Conservation (phyloP, 129 eudicot genomes). For the Escallonia rubra region DNA sequence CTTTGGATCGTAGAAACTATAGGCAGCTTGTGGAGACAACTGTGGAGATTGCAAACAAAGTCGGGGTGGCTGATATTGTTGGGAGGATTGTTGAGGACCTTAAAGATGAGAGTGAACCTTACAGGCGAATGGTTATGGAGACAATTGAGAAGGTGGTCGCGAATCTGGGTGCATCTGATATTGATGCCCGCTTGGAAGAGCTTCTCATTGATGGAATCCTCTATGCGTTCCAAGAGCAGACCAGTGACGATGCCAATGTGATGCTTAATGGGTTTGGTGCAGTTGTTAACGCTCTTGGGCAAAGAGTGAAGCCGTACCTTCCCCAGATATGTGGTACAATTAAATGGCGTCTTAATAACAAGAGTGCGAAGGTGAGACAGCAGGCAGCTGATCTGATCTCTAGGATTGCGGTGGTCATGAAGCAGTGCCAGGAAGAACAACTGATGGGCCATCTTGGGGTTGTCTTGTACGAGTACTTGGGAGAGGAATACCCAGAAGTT, state of each 20-base stretch:
- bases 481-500: slow-evolving; percentile 98
- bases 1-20: slow-evolving; percentile 89
- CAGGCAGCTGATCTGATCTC: slow-evolving; percentile 91
- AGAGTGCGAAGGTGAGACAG: slow-evolving; percentile 95
- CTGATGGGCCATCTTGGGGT: slow-evolving; percentile 99
- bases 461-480: slow-evolving; percentile 86
- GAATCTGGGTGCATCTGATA: slow-evolving; percentile 88
- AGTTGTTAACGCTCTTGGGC: slow-evolving; percentile 88
- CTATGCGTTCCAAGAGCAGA: slow-evolving; percentile 91
- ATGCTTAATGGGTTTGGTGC: slow-evolving; percentile 99
- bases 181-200: slow-evolving; percentile 91
- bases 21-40: slow-evolving; percentile 96
- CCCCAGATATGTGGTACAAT: slow-evolving; percentile 98
- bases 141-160: slow-evolving; percentile 95
- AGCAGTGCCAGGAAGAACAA: slow-evolving; percentile 92
- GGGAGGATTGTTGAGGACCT: slow-evolving; percentile 89
- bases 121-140: slow-evolving; percentile 98
- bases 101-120: slow-evolving; percentile 94
- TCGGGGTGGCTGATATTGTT: slow-evolving; percentile 92
- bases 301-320: slow-evolving; percentile 87
- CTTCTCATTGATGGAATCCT: slow-evolving; percentile 88
- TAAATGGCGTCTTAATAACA: slow-evolving; percentile 89
- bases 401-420: slow-evolving; percentile 92
- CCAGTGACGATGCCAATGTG: slow-evolving; percentile 91
- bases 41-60: slow-evolving; percentile 95